Evolutionary conservation across 257 asterid genomes (phyloP), one percentile per base, ranked within the genome.

Genomic region (Nicotiana noctiflora): DNA sequence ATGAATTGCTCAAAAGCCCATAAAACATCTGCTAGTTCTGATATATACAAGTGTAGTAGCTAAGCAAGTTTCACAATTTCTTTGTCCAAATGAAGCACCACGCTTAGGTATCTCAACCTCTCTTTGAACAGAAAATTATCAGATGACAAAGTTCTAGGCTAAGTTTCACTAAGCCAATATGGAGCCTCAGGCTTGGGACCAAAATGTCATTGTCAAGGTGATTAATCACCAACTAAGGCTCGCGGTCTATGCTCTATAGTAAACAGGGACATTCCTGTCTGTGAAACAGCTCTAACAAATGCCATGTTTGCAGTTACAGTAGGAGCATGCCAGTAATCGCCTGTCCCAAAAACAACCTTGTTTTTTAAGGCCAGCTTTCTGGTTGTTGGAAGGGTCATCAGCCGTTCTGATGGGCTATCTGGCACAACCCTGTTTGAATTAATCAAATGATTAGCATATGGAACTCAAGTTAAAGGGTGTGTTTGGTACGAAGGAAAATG

Each of bases 291-390:
- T 89, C 98, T 88, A 70, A 89, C 95, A 88, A 95, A 95, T 72
- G 89, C 96, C 97, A 92, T 89, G 86, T 95, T 95, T 63, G 99
- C 98, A 31, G 97, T 95, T 83, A 92, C 85, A 40, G 98, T 95
- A 64, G 93, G 97, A 79, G 97, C 97, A 81, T 80, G 84, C 93
- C 94, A 92, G 81, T 84, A 83, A 79, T 95, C 99, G 55, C 99
- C 99, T 9, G 97, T 95, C 65, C 99, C 99, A 85, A 95, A 93
- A 55, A 89, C 94, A 84, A 93, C 91, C 82, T 95, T 95, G 91
- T 93, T 93, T 85, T 95, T 95, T 78, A 88, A 61, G 81, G 94
- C 94, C 87, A 95, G 88, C 85, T 93, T 95, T 86, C 99, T 89
- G 77, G 98, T 92, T 52, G 94, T 89, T 7, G 93, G 97, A 80